Evolutionary conservation across 2,329 filamentous ascomycete genomes (phyloP).

Genomic region (Xenosphaeropsis pyriputrescens): DNA sequence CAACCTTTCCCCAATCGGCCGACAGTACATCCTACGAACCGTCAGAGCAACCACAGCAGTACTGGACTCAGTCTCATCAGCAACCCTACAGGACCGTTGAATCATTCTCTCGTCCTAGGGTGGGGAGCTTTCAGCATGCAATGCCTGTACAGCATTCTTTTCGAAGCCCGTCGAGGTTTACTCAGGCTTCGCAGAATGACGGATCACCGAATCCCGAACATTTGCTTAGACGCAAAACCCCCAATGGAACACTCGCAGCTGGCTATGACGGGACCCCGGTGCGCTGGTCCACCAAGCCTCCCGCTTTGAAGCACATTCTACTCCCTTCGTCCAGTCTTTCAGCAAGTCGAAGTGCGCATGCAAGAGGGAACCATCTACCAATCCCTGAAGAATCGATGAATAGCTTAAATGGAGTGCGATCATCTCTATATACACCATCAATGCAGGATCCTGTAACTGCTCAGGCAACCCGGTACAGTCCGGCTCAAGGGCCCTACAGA

Average conservation of each 20-base stretch:
- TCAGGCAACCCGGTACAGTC: too few relatives aligned
- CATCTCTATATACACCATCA: too few relatives aligned
- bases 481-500: background rate
- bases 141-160: too few relatives aligned
- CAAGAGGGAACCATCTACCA: background rate
- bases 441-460: too few relatives aligned
- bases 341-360: background rate
- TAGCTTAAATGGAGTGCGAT: background rate
- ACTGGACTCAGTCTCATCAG: too few relatives aligned
- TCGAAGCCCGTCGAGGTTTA: too few relatives aligned
- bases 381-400: background rate
- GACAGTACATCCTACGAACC: constrained; percentile 1
- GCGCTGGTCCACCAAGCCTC: constrained; percentile 58
- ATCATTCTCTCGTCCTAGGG: too few relatives aligned
- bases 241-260: constrained; percentile 80
- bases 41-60: too few relatives aligned
- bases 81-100: too few relatives aligned
- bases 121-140: too few relatives aligned
- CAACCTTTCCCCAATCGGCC: too few relatives aligned
- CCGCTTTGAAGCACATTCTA: constrained; percentile 71
- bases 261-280: constrained; percentile 78
- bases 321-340: constrained; percentile 37
- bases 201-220: constrained; percentile 38
- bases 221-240: constrained; percentile 80
- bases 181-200: constrained; percentile 7